Conservation (phyloP, 108 stramenopile species). For the Cyclostephanos invisitatus region DNA sequence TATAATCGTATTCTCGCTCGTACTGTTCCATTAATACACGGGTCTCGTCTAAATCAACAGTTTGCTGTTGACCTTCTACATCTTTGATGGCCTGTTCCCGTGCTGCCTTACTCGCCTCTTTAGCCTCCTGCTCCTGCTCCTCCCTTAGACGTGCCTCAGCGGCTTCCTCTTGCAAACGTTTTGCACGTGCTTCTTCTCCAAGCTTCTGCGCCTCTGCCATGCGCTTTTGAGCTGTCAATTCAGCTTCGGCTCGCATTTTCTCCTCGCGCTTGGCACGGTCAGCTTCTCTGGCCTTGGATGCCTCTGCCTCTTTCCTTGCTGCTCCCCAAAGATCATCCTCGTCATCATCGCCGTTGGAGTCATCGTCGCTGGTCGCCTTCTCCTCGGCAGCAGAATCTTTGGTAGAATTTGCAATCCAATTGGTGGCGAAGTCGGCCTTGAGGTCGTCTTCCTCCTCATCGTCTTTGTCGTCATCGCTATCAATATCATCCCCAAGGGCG, state of each 20-base stretch:
- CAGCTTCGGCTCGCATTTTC: conserved; percentile 76
- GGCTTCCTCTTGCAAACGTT: conserved; percentile 72
- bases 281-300: conserved; percentile 73
- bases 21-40: conserved; percentile 83
- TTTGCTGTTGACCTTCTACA: conserved; percentile 75
- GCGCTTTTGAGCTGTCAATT: conserved; percentile 64
- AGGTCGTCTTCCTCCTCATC: conserved; percentile 67
- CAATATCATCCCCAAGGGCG: conserved; percentile 69
- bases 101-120: conserved; percentile 67
- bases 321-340: conserved; percentile 85
- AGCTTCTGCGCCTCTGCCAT: conserved; percentile 78
- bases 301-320: conserved; percentile 73
- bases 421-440: conserved; percentile 55
- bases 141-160: conserved; percentile 70
- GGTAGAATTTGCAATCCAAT: conserved; percentile 64
- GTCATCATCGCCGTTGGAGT: conserved; percentile 56
- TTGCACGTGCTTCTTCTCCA: conserved; percentile 76
- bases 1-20: conserved; percentile 78
- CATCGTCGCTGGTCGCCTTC: conserved; percentile 34
- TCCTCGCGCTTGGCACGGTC: conserved; percentile 85
- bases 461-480: conserved; percentile 56
- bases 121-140: conserved; percentile 70
- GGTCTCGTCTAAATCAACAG: conserved; percentile 86
- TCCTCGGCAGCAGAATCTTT: conserved; percentile 21
- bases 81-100: conserved; percentile 71